A percentile compares a stretch with the other conserved stretches of the same genome.
These are phyloP conservation scores for Nidularia sp. DNA, from an alignment of 768 basidiomycete genomes.

Conservation along the genomic window DNA sequence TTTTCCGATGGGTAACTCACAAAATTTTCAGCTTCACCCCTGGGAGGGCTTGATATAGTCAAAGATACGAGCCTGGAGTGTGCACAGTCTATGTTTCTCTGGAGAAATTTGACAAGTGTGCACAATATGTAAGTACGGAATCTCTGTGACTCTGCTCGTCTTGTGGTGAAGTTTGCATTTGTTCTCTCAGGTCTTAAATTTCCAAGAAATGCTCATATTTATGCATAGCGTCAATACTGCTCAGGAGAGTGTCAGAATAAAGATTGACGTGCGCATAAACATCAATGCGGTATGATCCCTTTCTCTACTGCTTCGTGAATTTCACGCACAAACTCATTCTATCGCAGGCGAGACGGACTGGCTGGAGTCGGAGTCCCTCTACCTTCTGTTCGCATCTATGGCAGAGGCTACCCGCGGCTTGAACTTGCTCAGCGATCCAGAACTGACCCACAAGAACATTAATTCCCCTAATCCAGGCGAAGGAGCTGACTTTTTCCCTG, in stretches of 20 bases:
- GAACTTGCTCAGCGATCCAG: conserved; percentile 14
- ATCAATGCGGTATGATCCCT: conserved; percentile 15
- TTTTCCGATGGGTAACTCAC: no score
- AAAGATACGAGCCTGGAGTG: no score
- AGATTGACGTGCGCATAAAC: conserved; percentile 26
- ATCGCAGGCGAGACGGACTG: conserved; percentile 27
- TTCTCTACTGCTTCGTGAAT: no score
- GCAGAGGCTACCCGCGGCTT: conserved; percentile 13
- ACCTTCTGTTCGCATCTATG: conserved; percentile 25
- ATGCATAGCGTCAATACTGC: conserved; percentile 21
- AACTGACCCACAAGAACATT: conserved; percentile 19
- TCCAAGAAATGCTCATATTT: not conserved
- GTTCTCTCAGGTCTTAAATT: not conserved
- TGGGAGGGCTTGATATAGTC: no score
- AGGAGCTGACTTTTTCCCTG: conserved; percentile 12
- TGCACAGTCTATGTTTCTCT: not conserved
- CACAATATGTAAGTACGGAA: not conserved
- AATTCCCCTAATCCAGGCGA: conserved; percentile 17
- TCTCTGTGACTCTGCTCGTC: not conserved
- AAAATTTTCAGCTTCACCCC: no score
- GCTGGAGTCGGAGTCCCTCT: conserved; percentile 24
- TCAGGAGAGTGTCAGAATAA: conserved; percentile 23
- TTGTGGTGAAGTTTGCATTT: not conserved
- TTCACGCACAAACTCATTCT: not conserved
- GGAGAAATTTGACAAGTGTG: not conserved